A percentile compares a stretch with the other conserved stretches of the same genome.
Conservation (phyloP, 305 asterid species). For the Fraxinus dipetala region DNA sequence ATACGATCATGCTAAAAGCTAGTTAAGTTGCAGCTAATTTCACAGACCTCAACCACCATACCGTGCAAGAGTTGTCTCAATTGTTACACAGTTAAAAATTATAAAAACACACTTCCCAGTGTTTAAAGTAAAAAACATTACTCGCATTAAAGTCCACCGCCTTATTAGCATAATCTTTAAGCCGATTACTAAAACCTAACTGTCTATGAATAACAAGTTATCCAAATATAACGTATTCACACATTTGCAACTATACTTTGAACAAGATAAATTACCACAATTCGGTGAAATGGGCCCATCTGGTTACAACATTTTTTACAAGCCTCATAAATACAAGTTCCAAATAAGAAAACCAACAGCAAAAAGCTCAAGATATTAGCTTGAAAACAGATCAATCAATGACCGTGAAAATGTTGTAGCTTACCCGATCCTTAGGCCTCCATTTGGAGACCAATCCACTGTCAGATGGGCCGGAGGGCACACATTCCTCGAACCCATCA, state of each 20-base stretch:
- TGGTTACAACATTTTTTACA: background rate
- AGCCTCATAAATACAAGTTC: background rate
- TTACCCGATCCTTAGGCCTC: slow-evolving; percentile 91
- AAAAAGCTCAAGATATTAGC: background rate
- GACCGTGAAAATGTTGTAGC: slow-evolving; percentile 20
- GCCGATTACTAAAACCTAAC: background rate
- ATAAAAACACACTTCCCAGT: background rate
- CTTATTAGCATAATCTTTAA: background rate
- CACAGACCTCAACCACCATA: background rate
- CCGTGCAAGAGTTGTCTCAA: background rate
- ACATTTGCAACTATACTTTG: background rate
- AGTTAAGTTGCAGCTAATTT: background rate
- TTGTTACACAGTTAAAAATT: background rate
- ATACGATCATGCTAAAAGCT: background rate
- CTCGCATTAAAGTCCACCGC: background rate
- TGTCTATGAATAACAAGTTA: background rate
- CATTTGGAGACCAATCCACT: slow-evolving; percentile 91
- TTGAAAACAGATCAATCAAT: background rate
- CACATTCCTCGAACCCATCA: slow-evolving; percentile 74
- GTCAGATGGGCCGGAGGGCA: slow-evolving; percentile 77
- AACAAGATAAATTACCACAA: background rate
- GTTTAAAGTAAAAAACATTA: background rate
- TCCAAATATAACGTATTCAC: background rate
- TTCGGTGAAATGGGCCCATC: background rate
- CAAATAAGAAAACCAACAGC: background rate